These are phyloP conservation scores for Citrus australasica DNA, from an alignment of 345 rosid species.

Conservation along the genomic window DNA sequence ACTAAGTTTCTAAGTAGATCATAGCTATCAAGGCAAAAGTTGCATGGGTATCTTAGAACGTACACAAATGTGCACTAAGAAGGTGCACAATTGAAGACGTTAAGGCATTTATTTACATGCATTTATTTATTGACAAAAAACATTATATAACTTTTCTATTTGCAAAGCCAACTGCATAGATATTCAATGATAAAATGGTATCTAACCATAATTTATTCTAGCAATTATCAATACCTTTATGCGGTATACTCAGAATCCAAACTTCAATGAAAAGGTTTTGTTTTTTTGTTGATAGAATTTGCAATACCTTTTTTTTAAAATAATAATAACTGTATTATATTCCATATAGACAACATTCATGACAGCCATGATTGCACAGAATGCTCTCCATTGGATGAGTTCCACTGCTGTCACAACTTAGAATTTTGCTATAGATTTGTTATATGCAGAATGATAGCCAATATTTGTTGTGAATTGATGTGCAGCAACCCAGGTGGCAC, in stretches of 20 bases:
- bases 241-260: neutral
- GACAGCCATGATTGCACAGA: neutral
- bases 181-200: neutral
- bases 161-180: neutral
- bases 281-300: no score
- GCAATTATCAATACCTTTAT: neutral
- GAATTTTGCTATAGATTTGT: neutral
- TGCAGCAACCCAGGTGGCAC: slow-evolving; percentile 80
- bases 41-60: neutral
- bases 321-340: neutral
- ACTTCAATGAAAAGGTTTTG: neutral
- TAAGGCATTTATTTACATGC: neutral
- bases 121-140: neutral
- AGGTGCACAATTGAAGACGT: neutral
- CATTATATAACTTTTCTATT: neutral
- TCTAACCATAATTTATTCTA: neutral
- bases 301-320: no score
- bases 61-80: neutral
- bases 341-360: neutral
- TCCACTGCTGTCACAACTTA: neutral
- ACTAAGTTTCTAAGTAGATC: neutral
- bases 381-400: neutral
- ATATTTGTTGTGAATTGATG: slow-evolving; percentile 11
- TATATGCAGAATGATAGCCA: neutral
- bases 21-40: neutral